Conservation (phyloP, 306 rosid species). For the Adenanthera pavonina region DNA sequence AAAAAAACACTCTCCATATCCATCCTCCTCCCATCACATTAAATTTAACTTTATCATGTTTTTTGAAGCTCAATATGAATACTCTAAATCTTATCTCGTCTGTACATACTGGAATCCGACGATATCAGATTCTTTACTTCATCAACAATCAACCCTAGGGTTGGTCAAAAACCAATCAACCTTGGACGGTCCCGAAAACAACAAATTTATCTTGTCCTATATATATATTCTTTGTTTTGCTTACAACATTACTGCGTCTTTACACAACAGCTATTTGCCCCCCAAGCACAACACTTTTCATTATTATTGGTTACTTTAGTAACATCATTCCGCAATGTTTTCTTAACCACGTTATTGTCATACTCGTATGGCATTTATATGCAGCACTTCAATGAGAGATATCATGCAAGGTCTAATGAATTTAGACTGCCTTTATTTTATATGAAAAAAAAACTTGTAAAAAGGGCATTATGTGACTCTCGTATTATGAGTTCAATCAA, state of each 20-base stretch:
- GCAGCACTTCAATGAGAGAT: not conserved
- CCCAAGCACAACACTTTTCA: slow-evolving; percentile 18
- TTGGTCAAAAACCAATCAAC: no score
- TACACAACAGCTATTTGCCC: slow-evolving; percentile 34
- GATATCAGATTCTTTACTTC: slow-evolving; percentile 12
- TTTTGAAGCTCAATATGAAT: not conserved
- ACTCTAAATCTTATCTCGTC: not conserved
- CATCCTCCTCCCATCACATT: not conserved
- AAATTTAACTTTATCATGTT: no score
- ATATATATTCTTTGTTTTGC: slow-evolving; percentile 4
- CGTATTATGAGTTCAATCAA: not conserved
- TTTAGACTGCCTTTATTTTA: not conserved
- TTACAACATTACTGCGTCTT: slow-evolving; percentile 30
- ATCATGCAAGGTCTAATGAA: not conserved
- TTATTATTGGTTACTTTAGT: not conserved
- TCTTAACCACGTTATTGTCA: no score
- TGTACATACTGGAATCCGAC: not conserved
- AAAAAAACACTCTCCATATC: not conserved
- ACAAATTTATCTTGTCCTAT: no score
- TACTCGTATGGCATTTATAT: no score
- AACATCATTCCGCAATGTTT: not conserved
- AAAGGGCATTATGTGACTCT: not conserved
- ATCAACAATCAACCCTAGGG: not conserved
- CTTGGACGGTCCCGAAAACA: not conserved
- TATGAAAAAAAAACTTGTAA: not conserved